Evolutionary conservation across 2,329 filamentous ascomycete genomes (phyloP).

Genomic region (Daldinia sp.): DNA sequence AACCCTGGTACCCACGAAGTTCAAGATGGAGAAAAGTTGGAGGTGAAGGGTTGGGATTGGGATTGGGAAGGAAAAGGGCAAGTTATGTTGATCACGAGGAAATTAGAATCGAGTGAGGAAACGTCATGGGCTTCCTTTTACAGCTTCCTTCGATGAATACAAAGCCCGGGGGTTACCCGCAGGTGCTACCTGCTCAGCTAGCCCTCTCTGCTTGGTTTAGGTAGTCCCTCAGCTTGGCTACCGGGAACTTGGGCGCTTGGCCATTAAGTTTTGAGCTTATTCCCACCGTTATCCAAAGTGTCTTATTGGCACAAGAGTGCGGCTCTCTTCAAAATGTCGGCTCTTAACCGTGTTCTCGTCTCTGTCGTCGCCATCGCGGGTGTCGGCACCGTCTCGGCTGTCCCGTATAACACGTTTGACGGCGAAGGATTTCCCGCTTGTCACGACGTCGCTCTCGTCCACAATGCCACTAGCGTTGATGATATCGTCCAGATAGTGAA

Average conservation of each 20-base stretch:
- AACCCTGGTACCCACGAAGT: slow-evolving; percentile 30
- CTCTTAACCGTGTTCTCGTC: slow-evolving; percentile 27
- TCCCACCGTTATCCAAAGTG: slow-evolving; percentile 18
- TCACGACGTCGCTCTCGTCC: slow-evolving; percentile 59
- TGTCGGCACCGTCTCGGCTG: slow-evolving; percentile 39
- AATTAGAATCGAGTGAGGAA: slow-evolving; percentile 23
- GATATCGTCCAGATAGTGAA: slow-evolving; percentile 59
- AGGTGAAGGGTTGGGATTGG: slow-evolving; percentile 1
- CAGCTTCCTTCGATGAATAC: slow-evolving; percentile 17
- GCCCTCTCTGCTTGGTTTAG: not conserved
- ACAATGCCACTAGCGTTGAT: slow-evolving; percentile 59
- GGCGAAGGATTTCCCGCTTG: slow-evolving; percentile 62
- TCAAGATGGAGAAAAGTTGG: slow-evolving; percentile 18
- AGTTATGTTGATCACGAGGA: slow-evolving; percentile 32
- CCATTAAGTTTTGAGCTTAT: slow-evolving; percentile 30
- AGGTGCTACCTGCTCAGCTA: slow-evolving; percentile 14
- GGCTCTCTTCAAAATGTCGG: slow-evolving; percentile 37
- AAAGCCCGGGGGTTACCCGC: slow-evolving; percentile 28
- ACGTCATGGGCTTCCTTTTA: slow-evolving; percentile 17
- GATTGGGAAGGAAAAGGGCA: slow-evolving; percentile 20
- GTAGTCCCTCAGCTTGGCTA: slow-evolving; percentile 15
- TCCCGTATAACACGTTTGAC: slow-evolving; percentile 63
- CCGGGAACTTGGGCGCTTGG: slow-evolving; percentile 14
- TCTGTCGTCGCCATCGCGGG: slow-evolving; percentile 33
- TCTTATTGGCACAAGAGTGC: slow-evolving; percentile 5